Conservation (phyloP, 352 stramenopile genomes). For the Pythium phragmitis region DNA sequence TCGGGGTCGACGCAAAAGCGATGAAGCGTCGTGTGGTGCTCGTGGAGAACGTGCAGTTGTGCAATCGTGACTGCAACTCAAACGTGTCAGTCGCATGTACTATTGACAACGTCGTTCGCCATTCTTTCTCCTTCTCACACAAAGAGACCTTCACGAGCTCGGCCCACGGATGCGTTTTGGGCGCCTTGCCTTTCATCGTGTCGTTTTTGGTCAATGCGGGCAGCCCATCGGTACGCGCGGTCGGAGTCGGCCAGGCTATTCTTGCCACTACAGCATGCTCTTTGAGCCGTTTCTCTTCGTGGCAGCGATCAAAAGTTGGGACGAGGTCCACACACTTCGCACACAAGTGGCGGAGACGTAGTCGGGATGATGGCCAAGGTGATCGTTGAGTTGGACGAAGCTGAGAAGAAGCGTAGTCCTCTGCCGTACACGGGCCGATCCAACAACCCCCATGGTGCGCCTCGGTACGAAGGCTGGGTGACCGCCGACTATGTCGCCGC, state of each 20-base stretch:
- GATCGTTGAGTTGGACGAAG: conserved; percentile 28
- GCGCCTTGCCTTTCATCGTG: conserved; percentile 27
- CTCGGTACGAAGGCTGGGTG: conserved; percentile 47
- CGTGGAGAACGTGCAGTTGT: conserved; percentile 38
- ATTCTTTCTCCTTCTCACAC: conserved; percentile 23
- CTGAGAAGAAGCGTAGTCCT: not conserved
- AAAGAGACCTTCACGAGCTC: conserved; percentile 36
- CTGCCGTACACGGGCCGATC: not conserved
- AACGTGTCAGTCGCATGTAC: not conserved
- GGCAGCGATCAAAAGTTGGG: not conserved
- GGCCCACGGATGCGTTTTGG: conserved; percentile 33
- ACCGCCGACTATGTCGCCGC: conserved; percentile 41
- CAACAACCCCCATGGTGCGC: conserved; percentile 5
- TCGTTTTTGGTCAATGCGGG: not conserved
- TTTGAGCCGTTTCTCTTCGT: not conserved
- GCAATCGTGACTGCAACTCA: conserved; percentile 36
- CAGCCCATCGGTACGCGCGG: not conserved
- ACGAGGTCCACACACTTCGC: not conserved
- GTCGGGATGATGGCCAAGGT: conserved; percentile 36
- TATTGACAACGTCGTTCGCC: not conserved
- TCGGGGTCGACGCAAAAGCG: conserved; percentile 38
- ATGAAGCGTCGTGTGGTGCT: conserved; percentile 43
- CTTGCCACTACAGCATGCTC: not conserved
- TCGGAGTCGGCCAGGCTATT: not conserved
- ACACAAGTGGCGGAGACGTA: not conserved